phyloP scores from a whole-genome alignment of 306 rosid species.

The Sphenostylis stenocarpa region DNA sequence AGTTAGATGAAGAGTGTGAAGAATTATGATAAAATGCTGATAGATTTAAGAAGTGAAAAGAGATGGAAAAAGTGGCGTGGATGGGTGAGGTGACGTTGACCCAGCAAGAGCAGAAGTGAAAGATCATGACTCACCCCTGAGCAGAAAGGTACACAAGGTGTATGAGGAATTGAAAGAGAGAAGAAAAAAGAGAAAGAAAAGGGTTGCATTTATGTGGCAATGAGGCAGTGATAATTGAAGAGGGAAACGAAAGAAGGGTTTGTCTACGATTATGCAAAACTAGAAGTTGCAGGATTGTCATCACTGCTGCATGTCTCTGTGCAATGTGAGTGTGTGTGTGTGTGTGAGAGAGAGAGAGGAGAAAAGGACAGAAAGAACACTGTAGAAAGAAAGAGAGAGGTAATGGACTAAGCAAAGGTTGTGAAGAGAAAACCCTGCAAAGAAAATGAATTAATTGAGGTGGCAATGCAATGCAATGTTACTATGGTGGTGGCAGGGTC shows the following conservation, averaged over 20 bases:
- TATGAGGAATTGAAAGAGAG: background rate
- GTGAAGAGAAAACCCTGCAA: background rate
- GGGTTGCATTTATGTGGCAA: slow-evolving; percentile 32
- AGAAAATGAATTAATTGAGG: background rate
- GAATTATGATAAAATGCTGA: background rate
- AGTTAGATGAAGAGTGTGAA: background rate
- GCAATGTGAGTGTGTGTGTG: slow-evolving; percentile 22
- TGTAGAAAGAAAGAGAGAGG: background rate
- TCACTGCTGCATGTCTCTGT: slow-evolving; percentile 36
- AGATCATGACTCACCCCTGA: background rate
- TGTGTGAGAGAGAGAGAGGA: background rate
- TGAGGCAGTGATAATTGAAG: slow-evolving; percentile 47
- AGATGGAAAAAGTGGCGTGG: background rate
- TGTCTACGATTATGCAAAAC: slow-evolving; percentile 50
- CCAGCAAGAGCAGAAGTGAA: slow-evolving; percentile 25
- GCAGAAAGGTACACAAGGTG: background rate
- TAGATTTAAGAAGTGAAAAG: background rate
- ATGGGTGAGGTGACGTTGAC: slow-evolving; percentile 14
- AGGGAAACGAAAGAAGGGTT: slow-evolving; percentile 44
- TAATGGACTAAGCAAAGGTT: too few species aligned
- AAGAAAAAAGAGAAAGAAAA: background rate
- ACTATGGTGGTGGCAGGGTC: slow-evolving; percentile 3
- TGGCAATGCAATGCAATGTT: background rate
- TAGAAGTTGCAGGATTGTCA: slow-evolving; percentile 49
- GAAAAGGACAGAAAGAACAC: slow-evolving; percentile 20